Evolutionary conservation across 352 stramenopile genomes (phyloP).

Genomic region (Phytophthora vignae): DNA sequence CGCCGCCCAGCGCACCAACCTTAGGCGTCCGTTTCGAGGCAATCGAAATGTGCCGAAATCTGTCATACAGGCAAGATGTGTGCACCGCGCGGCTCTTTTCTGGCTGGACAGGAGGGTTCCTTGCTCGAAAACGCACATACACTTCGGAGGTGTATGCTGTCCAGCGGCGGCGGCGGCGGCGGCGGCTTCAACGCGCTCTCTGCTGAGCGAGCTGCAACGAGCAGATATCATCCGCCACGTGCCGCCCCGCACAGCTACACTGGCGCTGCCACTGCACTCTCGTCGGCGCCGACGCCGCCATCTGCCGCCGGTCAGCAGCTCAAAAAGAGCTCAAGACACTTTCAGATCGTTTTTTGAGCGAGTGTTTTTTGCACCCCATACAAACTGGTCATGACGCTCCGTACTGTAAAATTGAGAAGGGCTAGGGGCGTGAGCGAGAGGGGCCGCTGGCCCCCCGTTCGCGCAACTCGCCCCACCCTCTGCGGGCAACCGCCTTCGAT

Average conservation of each 20-base stretch:
- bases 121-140: slow-evolving; percentile 34
- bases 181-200: slow-evolving; percentile 23
- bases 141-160: slow-evolving; percentile 31
- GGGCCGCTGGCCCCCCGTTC: slow-evolving; percentile 9
- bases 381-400: slow-evolving; percentile 24
- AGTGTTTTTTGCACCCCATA: slow-evolving; percentile 17
- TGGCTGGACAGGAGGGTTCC: slow-evolving; percentile 24
- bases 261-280: not conserved
- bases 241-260: not conserved
- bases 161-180: not conserved
- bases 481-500: slow-evolving; percentile 32
- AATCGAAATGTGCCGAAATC: slow-evolving; percentile 14
- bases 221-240: not conserved
- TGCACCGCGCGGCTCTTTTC: not conserved
- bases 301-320: slow-evolving; percentile 3
- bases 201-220: slow-evolving; percentile 11
- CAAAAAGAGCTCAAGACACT: no score
- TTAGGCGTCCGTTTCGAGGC: slow-evolving; percentile 35
- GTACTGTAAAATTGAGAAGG: slow-evolving; percentile 36
- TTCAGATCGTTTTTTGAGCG: slow-evolving; percentile 1
- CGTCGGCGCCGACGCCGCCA: not conserved
- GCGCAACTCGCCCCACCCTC: slow-evolving; percentile 32
- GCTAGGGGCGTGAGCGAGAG: slow-evolving; percentile 24
- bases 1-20: slow-evolving; percentile 1
- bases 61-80: slow-evolving; percentile 23